These are phyloP conservation scores for Coniophora puteana DNA, from an alignment of 1,284 basidiomycete species.

Conservation along the genomic window DNA sequence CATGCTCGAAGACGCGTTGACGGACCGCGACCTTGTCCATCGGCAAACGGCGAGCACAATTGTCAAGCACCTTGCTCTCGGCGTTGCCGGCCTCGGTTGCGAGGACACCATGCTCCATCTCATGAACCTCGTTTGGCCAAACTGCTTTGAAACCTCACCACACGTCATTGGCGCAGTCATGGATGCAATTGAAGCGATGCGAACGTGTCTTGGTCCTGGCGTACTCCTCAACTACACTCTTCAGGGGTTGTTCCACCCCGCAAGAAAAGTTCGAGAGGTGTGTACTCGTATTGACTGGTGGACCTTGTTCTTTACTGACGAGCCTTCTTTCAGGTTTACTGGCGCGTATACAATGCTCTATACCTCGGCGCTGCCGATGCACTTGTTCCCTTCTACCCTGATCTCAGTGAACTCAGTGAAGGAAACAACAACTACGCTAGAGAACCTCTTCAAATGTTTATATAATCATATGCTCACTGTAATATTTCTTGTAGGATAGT, in stretches of 20 bases:
- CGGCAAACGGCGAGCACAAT: slow-evolving; percentile 99
- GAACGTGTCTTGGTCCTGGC: slow-evolving; percentile 92
- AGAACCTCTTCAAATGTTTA: slow-evolving; percentile 80
- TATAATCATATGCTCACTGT: slow-evolving; percentile 44
- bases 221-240: slow-evolving; percentile 87
- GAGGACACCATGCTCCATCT: slow-evolving; percentile 98
- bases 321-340: slow-evolving; percentile 53
- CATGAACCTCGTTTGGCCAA: slow-evolving; percentile 99
- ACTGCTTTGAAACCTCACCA: slow-evolving; percentile 97
- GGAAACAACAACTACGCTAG: slow-evolving; percentile 87
- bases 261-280: slow-evolving; percentile 93
- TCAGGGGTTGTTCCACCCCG: slow-evolving; percentile 95
- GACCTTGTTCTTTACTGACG: slow-evolving; percentile 2
- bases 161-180: slow-evolving; percentile 98
- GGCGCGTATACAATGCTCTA: slow-evolving; percentile 89
- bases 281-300: slow-evolving; percentile 19
- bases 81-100: slow-evolving; percentile 94
- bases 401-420: slow-evolving; percentile 82
- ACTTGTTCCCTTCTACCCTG: slow-evolving; percentile 94
- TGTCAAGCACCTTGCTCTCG: slow-evolving; percentile 96
- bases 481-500: no score
- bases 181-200: slow-evolving; percentile 97
- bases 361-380: slow-evolving; percentile 89
- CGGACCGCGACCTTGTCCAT: slow-evolving; percentile 97
- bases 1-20: slow-evolving; percentile 96